Percentiles rank a stretch among this genome's conserved stretches.
Conservation (phyloP, 768 basidiomycete species). For the Sporobolomyces pararoseus region DNA sequence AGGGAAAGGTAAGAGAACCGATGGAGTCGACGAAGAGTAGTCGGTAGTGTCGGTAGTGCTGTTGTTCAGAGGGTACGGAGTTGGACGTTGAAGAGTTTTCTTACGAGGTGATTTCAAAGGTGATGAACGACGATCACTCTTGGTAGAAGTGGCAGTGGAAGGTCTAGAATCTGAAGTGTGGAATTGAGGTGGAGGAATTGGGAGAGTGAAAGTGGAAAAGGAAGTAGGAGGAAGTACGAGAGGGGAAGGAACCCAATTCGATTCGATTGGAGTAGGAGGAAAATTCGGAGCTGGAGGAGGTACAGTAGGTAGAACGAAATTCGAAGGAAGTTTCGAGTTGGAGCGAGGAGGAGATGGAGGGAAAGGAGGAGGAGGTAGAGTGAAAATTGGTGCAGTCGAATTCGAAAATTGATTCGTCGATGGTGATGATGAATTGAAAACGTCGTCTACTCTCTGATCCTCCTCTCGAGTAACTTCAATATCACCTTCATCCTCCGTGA, state of each 20-base stretch:
- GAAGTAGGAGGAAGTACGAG: not conserved
- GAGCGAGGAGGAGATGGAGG: not conserved
- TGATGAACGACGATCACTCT: not conserved
- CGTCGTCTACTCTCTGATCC: not conserved
- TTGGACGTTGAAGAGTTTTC: not conserved
- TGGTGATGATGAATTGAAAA: not conserved
- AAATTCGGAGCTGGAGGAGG: not conserved
- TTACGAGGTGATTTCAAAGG: not conserved
- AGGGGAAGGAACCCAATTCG: too few species aligned
- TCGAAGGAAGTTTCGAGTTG: not conserved
- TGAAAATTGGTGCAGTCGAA: not conserved
- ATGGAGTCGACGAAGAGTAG: too few species aligned
- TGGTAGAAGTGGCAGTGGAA: not conserved
- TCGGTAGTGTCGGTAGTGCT: too few species aligned
- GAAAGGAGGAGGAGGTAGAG: not conserved
- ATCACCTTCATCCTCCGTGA: not conserved
- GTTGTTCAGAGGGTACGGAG: too few species aligned
- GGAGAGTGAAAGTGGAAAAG: not conserved
- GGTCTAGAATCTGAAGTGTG: not conserved
- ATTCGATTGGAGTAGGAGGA: not conserved
- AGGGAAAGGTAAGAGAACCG: not conserved
- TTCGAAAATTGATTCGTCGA: too few species aligned
- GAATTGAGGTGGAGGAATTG: constrained; percentile 3
- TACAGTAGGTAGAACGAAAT: not conserved
- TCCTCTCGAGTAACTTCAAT: not conserved